Evolutionary conservation across 108 stramenopile genomes (phyloP), one percentile per base, ranked within the genome.

Genomic region (Ochromonas danica): DNA sequence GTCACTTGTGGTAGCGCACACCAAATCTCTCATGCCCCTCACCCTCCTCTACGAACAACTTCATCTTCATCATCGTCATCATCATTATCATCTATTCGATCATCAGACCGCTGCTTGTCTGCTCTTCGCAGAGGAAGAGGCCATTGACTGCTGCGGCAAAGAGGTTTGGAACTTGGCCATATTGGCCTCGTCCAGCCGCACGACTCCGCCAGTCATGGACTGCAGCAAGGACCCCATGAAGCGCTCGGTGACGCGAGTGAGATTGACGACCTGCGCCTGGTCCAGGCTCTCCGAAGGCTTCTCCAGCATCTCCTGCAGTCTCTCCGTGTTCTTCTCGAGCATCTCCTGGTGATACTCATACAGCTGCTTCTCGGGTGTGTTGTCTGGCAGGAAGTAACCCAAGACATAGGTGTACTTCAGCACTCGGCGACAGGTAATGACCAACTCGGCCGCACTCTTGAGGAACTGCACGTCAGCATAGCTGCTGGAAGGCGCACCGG

Each of bases 381-480:
- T 57, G 33, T 85, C 85, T 40, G 74, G 79, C 79, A 96, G 82
- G 87, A 95, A 97, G 86, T 94, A 98, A 36, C 92, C 96, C 86
- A 90, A 94, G 51, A 92, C 85, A 72, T 87, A 87, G 1, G 97
- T 95, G 82, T 94, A 96, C 88, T 98, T 98, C 79, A 99, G 88
- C 17, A 96, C 96, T 31, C 95, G 91, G 60, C 97, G 90, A 82
- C 96, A 96, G 89, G 96, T 94, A 45, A 97, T 92, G 70, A 51
- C 45, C 45, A 14, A 51, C 84, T 98, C 95, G 75, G 90, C 95
- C 40, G 97, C 98, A 42, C 91, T 85, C 85, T 95, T 94, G 1
- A 99, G 85, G 84, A 97, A 99, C 85, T 98, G 95, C 22, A 96
- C 98, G 84, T 99, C 98, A 38, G 92, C 91, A 95, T 94, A 99